Evolutionary conservation across 2,329 filamentous ascomycete genomes (phyloP).

Genomic region (Fusarium euwallaceae): DNA sequence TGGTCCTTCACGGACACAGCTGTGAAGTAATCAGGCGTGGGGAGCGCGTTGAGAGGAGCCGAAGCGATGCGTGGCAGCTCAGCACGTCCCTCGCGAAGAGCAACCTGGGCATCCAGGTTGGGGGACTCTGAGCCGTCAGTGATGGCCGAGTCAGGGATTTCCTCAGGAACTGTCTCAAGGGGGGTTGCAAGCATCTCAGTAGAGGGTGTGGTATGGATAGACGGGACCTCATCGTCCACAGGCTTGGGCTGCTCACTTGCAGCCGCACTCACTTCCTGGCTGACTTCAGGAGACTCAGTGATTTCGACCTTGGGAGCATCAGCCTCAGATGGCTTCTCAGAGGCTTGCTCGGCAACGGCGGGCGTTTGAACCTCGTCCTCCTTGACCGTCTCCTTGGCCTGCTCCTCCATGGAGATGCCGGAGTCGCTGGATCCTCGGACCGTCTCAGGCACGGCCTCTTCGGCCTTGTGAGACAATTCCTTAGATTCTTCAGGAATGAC

Average conservation of each 20-base stretch:
- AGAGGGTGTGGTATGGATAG: conserved; percentile 7
- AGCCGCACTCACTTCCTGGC: neutral
- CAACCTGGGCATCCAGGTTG: neutral
- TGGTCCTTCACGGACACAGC: conserved; percentile 28
- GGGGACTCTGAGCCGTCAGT: conserved; percentile 15
- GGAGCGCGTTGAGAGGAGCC: conserved; percentile 36
- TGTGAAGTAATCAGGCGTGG: conserved; percentile 26
- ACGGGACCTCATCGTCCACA: conserved; percentile 10
- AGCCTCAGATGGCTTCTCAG: conserved; percentile 1
- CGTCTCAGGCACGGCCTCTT: neutral
- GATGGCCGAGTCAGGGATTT: conserved; percentile 28
- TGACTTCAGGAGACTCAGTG: neutral
- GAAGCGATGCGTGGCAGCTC: conserved; percentile 28
- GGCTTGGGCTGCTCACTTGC: conserved; percentile 14
- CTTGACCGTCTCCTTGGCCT: conserved; percentile 32
- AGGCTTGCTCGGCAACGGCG: neutral
- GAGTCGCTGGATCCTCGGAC: conserved; percentile 38
- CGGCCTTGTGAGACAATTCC: neutral
- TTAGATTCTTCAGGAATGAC: neutral
- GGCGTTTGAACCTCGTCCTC: conserved; percentile 20
- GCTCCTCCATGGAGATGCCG: conserved; percentile 38
- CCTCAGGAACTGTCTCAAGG: conserved; percentile 42
- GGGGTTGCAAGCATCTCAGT: conserved; percentile 22
- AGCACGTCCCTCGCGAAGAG: conserved; percentile 15
- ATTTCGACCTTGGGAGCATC: conserved; percentile 6